These are phyloP conservation scores for Hygrophoropsis aurantiaca DNA, from an alignment of 768 basidiomycete species.

Conservation along the genomic window DNA sequence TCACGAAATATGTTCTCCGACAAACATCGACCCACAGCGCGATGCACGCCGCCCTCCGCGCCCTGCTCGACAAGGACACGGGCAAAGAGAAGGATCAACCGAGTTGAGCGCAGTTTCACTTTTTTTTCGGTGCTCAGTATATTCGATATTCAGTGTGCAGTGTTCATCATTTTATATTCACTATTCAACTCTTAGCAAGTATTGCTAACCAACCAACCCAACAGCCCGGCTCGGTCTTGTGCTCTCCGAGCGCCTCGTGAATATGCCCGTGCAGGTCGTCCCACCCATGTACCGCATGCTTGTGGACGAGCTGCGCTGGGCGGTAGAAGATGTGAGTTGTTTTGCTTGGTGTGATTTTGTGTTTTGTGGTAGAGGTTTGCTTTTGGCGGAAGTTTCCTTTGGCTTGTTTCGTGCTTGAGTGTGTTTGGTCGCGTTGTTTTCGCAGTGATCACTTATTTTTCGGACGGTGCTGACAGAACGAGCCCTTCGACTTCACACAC, in stretches of 20 bases:
- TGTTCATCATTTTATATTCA: neutral
- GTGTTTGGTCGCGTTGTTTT: constrained; percentile 9
- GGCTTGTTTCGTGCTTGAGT: neutral
- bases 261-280: constrained; percentile 93
- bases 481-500: constrained; percentile 72
- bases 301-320: constrained; percentile 75
- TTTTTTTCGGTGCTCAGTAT: too few relatives aligned
- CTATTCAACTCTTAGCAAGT: neutral
- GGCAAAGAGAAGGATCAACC: constrained; percentile 5
- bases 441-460: neutral
- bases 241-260: constrained; percentile 85
- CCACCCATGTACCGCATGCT: constrained; percentile 94
- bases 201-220: constrained; percentile 10
- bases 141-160: too few relatives aligned
- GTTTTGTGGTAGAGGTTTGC: too few relatives aligned
- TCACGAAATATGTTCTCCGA: constrained; percentile 68
- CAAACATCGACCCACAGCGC: constrained; percentile 50
- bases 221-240: constrained; percentile 51
- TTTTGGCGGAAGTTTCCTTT: neutral
- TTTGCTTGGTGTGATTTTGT: too few relatives aligned
- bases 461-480: constrained; percentile 34
- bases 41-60: constrained; percentile 54
- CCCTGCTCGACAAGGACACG: constrained; percentile 46
- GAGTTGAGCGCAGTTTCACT: too few relatives aligned
- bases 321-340: constrained; percentile 58